Evolutionary conservation across 179 eudicot species (phyloP).

Genomic region (Beta corolliflora): DNA sequence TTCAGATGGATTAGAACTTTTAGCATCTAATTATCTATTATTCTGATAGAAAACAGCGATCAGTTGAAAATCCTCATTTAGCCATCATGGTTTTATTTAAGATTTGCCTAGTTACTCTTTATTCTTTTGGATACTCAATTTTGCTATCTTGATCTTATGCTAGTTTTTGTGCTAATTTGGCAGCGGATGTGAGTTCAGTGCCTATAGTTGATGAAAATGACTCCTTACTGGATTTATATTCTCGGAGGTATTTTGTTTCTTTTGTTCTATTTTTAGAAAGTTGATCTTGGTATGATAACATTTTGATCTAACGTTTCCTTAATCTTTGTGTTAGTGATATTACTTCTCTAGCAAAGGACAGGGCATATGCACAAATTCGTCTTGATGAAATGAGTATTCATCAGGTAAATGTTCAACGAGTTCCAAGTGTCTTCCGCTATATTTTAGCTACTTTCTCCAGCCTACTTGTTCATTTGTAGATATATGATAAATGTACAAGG

Average conservation of each 20-base stretch:
- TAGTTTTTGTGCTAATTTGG: slow-evolving; percentile 22
- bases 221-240: slow-evolving; percentile 79
- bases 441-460: not conserved
- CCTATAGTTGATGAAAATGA: slow-evolving; percentile 92
- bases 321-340: slow-evolving; percentile 60
- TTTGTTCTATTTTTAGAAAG: not conserved
- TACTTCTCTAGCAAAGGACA: slow-evolving; percentile 88
- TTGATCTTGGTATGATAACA: not conserved
- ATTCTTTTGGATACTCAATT: not conserved
- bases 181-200: slow-evolving; percentile 91
- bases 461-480: not conserved
- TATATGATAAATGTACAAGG: not conserved
- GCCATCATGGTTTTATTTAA: slow-evolving; percentile 5
- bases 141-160: slow-evolving; percentile 8
- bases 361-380: slow-evolving; percentile 72
- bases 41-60: not conserved
- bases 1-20: slow-evolving; percentile 2
- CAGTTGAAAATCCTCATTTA: not conserved
- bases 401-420: slow-evolving; percentile 49
- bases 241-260: slow-evolving; percentile 58
- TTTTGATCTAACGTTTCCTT: slow-evolving; percentile 15
- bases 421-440: not conserved
- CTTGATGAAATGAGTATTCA: slow-evolving; percentile 85
- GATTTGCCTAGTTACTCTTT: not conserved
- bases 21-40: not conserved